phyloP scores from a whole-genome alignment of 306 rosid genomes.

The Rubus idaeus region DNA sequence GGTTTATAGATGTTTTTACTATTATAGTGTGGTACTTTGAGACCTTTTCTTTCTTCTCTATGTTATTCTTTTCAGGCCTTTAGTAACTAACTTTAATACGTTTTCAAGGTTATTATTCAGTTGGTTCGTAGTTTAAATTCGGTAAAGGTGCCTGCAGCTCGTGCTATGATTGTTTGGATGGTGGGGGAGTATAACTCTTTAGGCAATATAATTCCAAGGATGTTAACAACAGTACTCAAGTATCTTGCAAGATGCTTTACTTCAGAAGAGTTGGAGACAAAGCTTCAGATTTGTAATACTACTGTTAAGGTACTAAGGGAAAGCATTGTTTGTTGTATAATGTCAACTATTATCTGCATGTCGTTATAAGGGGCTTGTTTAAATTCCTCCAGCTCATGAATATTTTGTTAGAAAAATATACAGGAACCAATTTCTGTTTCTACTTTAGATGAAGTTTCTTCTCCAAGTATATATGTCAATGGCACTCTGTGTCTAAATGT shows the following conservation, averaged over 20 bases:
- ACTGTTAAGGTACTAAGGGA: slow-evolving; percentile 60
- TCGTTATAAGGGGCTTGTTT: slow-evolving; percentile 8
- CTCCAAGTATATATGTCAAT: neutral
- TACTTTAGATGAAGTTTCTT: neutral
- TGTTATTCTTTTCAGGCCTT: neutral
- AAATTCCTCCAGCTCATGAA: neutral
- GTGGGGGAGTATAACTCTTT: slow-evolving; percentile 85
- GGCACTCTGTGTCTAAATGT: slow-evolving; percentile 12
- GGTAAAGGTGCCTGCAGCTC: slow-evolving; percentile 81
- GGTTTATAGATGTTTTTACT: neutral
- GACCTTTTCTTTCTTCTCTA: neutral
- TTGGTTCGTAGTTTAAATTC: slow-evolving; percentile 73
- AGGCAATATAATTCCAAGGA: slow-evolving; percentile 75
- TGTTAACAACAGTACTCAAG: slow-evolving; percentile 71
- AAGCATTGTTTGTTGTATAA: neutral
- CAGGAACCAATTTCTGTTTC: neutral
- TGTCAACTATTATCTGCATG: slow-evolving; percentile 15
- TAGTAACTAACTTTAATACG: slow-evolving; percentile 20
- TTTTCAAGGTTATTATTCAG: slow-evolving; percentile 72
- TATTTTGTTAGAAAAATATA: neutral
- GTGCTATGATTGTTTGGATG: slow-evolving; percentile 93
- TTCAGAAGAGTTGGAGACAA: slow-evolving; percentile 81
- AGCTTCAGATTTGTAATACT: slow-evolving; percentile 89
- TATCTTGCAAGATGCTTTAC: slow-evolving; percentile 82
- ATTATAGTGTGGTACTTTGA: neutral